Evolutionary conservation across 2,329 filamentous ascomycete species (phyloP).

Genomic region (Keithomyces neogunnii): DNA sequence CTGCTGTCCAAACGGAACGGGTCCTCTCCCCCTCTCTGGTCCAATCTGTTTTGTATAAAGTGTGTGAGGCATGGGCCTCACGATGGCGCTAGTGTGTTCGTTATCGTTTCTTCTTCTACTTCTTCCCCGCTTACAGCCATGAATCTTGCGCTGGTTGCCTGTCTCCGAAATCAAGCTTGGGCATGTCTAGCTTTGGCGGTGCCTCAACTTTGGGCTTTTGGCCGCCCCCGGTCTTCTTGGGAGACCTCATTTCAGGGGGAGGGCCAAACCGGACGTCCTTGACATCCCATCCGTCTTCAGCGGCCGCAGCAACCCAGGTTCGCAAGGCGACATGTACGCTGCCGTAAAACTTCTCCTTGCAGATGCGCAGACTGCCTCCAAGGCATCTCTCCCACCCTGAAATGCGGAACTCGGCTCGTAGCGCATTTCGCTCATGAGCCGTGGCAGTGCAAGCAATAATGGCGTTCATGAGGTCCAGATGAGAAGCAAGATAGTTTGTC

Average conservation of each 20-base stretch:
- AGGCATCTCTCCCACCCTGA: conserved; percentile 90
- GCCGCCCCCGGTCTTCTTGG: conserved; percentile 23
- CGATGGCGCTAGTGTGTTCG: no score
- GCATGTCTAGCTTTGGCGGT: conserved; percentile 54
- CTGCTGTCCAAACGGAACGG: not conserved
- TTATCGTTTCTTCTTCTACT: not conserved
- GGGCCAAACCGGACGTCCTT: conserved; percentile 71
- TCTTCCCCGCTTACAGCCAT: conserved; percentile 18
- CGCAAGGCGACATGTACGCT: conserved; percentile 81
- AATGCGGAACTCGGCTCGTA: conserved; percentile 70
- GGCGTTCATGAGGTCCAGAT: conserved; percentile 88
- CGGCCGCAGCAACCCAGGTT: conserved; percentile 82
- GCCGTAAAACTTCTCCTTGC: conserved; percentile 97
- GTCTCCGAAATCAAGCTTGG: conserved; percentile 43
- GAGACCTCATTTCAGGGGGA: conserved; percentile 20
- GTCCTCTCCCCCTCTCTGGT: not conserved
- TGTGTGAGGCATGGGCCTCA: not conserved
- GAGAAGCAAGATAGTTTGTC: conserved; percentile 88
- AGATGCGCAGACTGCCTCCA: conserved; percentile 74
- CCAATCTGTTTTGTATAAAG: not conserved
- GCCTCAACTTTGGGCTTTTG: conserved; percentile 42
- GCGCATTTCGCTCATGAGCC: conserved; percentile 58
- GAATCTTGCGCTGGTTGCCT: conserved; percentile 21
- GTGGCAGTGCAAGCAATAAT: conserved; percentile 75
- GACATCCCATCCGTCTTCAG: conserved; percentile 82